Base-by-base conservation (phyloP, 73 alveolate genomes). In the Paramecium sexaurelia region DNA sequence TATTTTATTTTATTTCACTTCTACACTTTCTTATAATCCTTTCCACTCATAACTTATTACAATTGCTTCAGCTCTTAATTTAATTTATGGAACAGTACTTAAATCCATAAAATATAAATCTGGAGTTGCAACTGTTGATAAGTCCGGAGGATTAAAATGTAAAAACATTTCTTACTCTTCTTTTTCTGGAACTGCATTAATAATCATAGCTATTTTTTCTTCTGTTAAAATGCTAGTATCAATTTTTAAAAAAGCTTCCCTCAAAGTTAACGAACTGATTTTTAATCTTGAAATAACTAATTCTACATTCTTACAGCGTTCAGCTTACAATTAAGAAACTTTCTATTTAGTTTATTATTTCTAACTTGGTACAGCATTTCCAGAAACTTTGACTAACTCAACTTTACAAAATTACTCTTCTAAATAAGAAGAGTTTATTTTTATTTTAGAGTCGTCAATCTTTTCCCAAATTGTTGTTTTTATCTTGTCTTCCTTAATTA, bases 401-500 rank as follows among this genome's bases (percentile, higher is more conserved):
- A 61, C 73, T 11, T 33, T 37, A 5, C 73, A 78, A 78, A 78
- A 78, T 33, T 78, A 36, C 27, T 78, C 90, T 15, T 78, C 90
- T 24, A 78, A 43, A 1, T 41, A 22, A 2, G 45, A 27, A 2
- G 55, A n/a, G 13, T 78, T 61, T 24, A 78, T 32, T 43, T 78
- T 19, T 8, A 78, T 22, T 78, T 78, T 78, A 17, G 69, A 19
- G 8, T 78, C 90, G n/a, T 78, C 90, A 20, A 78, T 45, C 27
- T 43, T 43, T 24, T 37, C 68, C 90, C 90, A 78, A 39, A 78
- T 43, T 2, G 75, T 78, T 4, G 45, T 41, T 78, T 78, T 78
- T 2, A 78, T 40, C 36, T 85, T 85, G 9, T 85, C 92, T 24
- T 85, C 92, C 57, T 85, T 85, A 8, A 85, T 85, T 17, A 85